Evolutionary conservation across 2,329 filamentous ascomycete species (phyloP), one percentile per base, ranked within the genome.

Genomic region (Fonsecaea erecta): DNA sequence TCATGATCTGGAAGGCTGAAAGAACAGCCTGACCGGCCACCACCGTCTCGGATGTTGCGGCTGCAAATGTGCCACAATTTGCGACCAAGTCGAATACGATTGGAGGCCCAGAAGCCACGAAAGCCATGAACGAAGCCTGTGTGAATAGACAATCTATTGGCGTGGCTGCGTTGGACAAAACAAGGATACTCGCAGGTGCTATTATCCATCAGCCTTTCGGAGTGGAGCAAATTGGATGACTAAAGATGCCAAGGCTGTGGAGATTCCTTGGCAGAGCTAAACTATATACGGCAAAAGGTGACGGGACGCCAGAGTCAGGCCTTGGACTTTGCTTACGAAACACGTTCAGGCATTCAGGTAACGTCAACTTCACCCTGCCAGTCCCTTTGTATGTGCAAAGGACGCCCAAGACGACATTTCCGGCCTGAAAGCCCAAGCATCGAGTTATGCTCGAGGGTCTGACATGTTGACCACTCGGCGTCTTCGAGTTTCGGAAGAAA

Each of bases 241-340:
- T 48, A 46, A 58, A 7, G 55, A 14, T 43, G 16, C 24, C 34
- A 21, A 24, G 14, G 14, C 37, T 40, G 16, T 2, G 14, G 1
- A n/a, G n/a, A n/a, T n/a, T n/a, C 5, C 40, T 46, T 46, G 40
- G 40, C 40, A 8, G 18, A 5, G 11, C 37, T 48, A 46, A 18
- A 21, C 37, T 21, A 3, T 21, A 34, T 58, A 2, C 3, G 24
- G 56, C 28, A 43, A 51, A 18, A 51, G 18, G 8, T 40, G n/a
- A n/a, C n/a, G n/a, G n/a, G n/a, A n/a, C n/a, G n/a, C n/a, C n/a
- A n/a, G n/a, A n/a, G n/a, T 37, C 43, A 16, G 24, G 43, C 43
- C 51, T 53, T 11, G 28, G 28, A 7, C 1, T 30, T 7, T 60
- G 57, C 43, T 60, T 35, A 60, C 46, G 51, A 14, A 60, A 40